Evolutionary conservation across 1,284 basidiomycete genomes (phyloP), one percentile per base, ranked within the genome.

Genomic region (Cryptococcus sp.): DNA sequence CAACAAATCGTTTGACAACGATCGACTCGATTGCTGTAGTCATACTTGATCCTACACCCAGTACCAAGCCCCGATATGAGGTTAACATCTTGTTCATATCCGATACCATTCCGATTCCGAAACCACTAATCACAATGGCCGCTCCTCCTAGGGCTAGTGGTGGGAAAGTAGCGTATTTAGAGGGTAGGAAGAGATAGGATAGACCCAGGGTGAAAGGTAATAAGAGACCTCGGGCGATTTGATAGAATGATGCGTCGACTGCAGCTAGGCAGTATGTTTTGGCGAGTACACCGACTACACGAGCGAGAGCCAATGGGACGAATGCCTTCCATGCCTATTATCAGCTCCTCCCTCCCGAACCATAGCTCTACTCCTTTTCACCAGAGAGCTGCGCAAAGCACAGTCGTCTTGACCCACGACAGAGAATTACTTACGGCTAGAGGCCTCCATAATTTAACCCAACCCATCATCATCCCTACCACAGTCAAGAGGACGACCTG

Each of bases 201-300:
- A 57, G 41, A 40, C 54, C 45, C 23, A 88, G 85, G 1, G 86
- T 88, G n/a, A 87, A 76, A 0, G 86, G 86, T 7, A 90, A 78
- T 9, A 86, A 82, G 46, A 89, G 79, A 0, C 87, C 87, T 54
- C 87, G 78, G 1, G 87, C 87, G 64, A 90, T 84, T 78, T 86
- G 85, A 73, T 86, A 87, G 72, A 85, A 87, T 0, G 84, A 84
- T 1, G 86, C 85, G 54, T 87, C 85, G 31, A 88, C 85, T 51
- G 81, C 82, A 34, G 85, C 79, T 48, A 87, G 75, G 64, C 85
- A 87, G 13, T 87, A 79, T 0, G 84, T 86, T 60, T 87, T 87
- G 77, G 87, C 87, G 10, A 86, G 80, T 3, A 88, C 78, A 11
- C 85, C 85, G 19, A 84, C 75, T 23, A 86, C 81, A 16, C 49